These are phyloP conservation scores for Oidiodendron maius DNA, from an alignment of 495 filamentous ascomycete genomes.

Conservation along the genomic window DNA sequence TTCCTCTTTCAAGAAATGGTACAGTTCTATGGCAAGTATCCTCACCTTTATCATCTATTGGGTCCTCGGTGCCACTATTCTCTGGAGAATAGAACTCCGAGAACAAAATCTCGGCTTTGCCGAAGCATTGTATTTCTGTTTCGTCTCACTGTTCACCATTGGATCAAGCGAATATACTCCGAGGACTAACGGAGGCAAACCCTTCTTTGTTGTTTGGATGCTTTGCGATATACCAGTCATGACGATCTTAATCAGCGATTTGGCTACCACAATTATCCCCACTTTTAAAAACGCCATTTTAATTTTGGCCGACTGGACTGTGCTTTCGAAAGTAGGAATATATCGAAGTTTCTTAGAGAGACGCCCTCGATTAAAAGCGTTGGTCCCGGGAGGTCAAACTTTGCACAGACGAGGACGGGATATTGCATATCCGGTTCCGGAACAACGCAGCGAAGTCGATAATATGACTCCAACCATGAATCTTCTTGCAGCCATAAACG, in stretches of 20 bases:
- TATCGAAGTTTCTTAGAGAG: conserved; percentile 31
- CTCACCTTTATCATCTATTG: conserved; percentile 57
- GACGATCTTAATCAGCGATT: conserved; percentile 68
- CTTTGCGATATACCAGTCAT: conserved; percentile 68
- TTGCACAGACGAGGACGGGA: conserved; percentile 4
- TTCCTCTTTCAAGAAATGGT: conserved; percentile 56
- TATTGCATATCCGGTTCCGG: no score
- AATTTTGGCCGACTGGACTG: conserved; percentile 59
- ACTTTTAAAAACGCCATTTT: conserved; percentile 56
- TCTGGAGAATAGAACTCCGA: conserved; percentile 37
- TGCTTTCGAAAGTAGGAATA: conserved; percentile 47
- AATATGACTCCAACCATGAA: conserved; percentile 26
- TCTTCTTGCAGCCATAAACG: conserved; percentile 45
- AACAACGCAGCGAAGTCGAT: no score
- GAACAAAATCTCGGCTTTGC: conserved; percentile 61
- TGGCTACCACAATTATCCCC: conserved; percentile 61
- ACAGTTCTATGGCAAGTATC: conserved; percentile 50
- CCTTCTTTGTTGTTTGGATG: conserved; percentile 79
- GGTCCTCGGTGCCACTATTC: conserved; percentile 65
- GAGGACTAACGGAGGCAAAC: conserved; percentile 59
- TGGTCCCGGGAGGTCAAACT: conserved; percentile 18
- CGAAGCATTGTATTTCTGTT: conserved; percentile 68
- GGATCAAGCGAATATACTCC: conserved; percentile 70
- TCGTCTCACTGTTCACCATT: conserved; percentile 66
- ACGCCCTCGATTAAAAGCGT: conserved; percentile 19